Percentiles rank a stretch among this genome's conserved stretches.
phyloP scores from a whole-genome alignment of 352 stramenopile genomes.

The Pythium plurisporium region DNA sequence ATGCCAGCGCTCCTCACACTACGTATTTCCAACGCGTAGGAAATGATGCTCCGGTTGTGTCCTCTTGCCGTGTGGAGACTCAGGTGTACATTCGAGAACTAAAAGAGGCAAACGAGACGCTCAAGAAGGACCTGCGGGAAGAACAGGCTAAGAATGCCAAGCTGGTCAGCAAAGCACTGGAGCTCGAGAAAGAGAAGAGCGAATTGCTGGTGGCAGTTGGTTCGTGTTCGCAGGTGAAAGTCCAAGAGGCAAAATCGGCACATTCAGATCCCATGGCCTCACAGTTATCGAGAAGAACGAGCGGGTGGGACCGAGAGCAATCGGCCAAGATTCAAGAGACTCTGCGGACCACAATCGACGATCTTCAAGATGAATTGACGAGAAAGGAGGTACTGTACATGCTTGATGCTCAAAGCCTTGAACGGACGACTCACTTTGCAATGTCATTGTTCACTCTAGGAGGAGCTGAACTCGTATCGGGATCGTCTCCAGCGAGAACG shows the following conservation, averaged over 20 bases:
- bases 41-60: constrained; percentile 43
- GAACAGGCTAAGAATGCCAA: constrained; percentile 79
- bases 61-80: constrained; percentile 50
- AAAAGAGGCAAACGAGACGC: constrained; percentile 49
- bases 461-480: constrained; percentile 39
- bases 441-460: constrained; percentile 6
- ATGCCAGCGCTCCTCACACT: background rate
- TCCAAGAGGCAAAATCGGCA: background rate
- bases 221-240: background rate
- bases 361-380: constrained; percentile 74
- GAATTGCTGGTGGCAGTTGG: constrained; percentile 21
- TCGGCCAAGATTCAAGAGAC: constrained; percentile 66
- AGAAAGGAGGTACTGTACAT: constrained; percentile 42
- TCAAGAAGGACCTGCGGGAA: constrained; percentile 55
- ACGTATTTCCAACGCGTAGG: constrained; percentile 15
- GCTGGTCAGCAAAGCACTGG: constrained; percentile 56
- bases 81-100: constrained; percentile 63
- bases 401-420: background rate
- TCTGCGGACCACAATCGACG: constrained; percentile 63
- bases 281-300: background rate
- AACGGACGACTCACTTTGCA: background rate
- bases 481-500: constrained; percentile 55
- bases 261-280: background rate
- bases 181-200: constrained; percentile 71
- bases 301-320: constrained; percentile 69